Evolutionary conservation across 2,329 filamentous ascomycete genomes (phyloP).

Genomic region (Fusarium penzigii): DNA sequence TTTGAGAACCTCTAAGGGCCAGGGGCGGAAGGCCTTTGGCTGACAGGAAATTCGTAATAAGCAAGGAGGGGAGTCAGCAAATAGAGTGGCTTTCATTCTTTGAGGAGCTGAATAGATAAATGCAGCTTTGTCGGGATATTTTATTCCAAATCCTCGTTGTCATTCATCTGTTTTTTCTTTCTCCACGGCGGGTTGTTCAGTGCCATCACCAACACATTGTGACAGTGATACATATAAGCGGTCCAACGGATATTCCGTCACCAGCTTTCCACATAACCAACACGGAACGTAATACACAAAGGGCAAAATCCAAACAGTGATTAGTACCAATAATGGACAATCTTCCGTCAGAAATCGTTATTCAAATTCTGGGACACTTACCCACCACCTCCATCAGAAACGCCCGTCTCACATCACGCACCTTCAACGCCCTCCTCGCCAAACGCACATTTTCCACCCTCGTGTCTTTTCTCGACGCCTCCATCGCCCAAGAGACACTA

Average conservation of each 20-base stretch:
- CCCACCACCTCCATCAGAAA: slow-evolving; percentile 21
- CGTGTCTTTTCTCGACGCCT: slow-evolving; percentile 32
- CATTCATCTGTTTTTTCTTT: background rate
- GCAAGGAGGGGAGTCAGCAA: too few species aligned
- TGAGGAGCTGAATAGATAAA: background rate
- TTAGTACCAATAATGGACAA: slow-evolving; percentile 28
- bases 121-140: background rate
- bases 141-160: background rate
- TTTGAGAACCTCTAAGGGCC: slow-evolving; percentile 22
- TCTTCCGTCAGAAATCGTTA: slow-evolving; percentile 34
- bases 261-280: too few species aligned
- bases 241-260: too few species aligned
- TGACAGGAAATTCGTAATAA: too few species aligned
- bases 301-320: background rate
- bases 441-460: slow-evolving; percentile 30
- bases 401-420: slow-evolving; percentile 34
- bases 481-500: slow-evolving; percentile 26
- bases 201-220: too few species aligned
- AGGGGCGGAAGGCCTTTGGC: background rate
- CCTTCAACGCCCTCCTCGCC: slow-evolving; percentile 35
- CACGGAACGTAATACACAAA: background rate
- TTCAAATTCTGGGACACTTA: slow-evolving; percentile 31
- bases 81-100: background rate
- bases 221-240: too few species aligned
- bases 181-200: background rate